Percentiles rank a stretch among this genome's conserved stretches.
Evolutionary conservation across 441 rosid genomes (phyloP).

Genomic region (Croton setiger): DNA sequence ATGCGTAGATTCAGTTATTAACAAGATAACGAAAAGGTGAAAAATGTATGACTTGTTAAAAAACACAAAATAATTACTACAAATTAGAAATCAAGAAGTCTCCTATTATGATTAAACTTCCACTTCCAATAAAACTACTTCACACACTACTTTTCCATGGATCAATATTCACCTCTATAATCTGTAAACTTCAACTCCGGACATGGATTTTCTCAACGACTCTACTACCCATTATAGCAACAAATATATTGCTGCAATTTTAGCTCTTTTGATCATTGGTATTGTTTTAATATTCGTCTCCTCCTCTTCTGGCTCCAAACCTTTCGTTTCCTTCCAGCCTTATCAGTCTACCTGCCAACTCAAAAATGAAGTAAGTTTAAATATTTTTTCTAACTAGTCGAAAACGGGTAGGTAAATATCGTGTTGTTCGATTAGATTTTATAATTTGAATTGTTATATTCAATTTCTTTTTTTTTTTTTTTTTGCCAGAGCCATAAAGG

Average conservation of each 20-base stretch:
- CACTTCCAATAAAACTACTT: too few relatives aligned
- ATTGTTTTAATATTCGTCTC: constrained; percentile 12
- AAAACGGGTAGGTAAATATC: too few relatives aligned
- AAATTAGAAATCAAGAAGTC: too few relatives aligned
- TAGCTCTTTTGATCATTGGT: constrained; percentile 12
- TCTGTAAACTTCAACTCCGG: neutral
- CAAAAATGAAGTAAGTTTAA: constrained; percentile 7
- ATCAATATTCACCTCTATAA: neutral
- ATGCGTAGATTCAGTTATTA: too few relatives aligned
- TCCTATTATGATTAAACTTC: too few relatives aligned
- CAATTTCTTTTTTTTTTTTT: too few relatives aligned
- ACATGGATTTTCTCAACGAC: constrained; percentile 11
- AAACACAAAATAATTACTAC: too few relatives aligned
- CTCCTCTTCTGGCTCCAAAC: neutral
- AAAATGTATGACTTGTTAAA: too few relatives aligned
- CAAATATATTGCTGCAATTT: neutral
- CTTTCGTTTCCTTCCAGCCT: constrained; percentile 3
- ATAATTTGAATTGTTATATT: too few relatives aligned
- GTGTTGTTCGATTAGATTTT: neutral
- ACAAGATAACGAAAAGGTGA: too few relatives aligned
- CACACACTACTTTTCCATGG: too few relatives aligned
- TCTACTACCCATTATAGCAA: neutral
- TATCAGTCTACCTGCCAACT: neutral
- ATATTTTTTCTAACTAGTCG: neutral
- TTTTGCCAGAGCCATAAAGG: constrained; percentile 2